phyloP scores from a whole-genome alignment of 768 basidiomycete genomes.

The Russula earlei region DNA sequence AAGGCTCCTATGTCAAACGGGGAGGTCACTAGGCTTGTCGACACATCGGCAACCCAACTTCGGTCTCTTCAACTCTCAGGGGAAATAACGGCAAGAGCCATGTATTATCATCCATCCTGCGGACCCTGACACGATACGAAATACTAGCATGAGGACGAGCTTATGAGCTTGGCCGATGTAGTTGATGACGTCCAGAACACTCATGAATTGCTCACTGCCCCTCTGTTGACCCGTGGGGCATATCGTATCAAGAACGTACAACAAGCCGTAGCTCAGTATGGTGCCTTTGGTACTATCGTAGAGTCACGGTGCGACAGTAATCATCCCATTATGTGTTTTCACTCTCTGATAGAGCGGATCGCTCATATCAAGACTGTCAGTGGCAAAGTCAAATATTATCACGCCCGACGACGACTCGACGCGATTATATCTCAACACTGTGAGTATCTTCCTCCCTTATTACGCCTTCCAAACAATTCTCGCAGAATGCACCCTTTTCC shows the following conservation, averaged over 20 bases:
- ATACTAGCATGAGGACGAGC: constrained; percentile 6
- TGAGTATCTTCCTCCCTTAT: constrained; percentile 23
- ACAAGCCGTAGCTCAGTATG: constrained; percentile 44
- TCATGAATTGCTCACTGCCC: constrained; percentile 25
- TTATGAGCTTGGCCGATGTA: neutral
- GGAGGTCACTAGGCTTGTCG: too few relatives aligned
- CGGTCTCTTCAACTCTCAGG: too few relatives aligned
- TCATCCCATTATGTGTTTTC: neutral
- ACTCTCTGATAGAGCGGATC: neutral
- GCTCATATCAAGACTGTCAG: neutral
- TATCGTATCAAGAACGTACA: constrained; percentile 17
- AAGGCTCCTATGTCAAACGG: neutral
- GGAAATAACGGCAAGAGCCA: neutral
- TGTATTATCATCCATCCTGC: neutral
- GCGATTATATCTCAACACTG: constrained; percentile 60
- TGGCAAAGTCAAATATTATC: neutral
- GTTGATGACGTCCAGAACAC: constrained; percentile 1
- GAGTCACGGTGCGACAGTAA: constrained; percentile 2
- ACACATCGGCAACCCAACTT: neutral
- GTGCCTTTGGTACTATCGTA: constrained; percentile 40
- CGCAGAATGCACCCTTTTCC: constrained; percentile 64
- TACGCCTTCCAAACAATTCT: neutral
- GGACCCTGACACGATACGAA: neutral
- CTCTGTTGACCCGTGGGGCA: constrained; percentile 25
- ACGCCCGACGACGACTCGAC: constrained; percentile 19